Evolutionary conservation across 2,329 filamentous ascomycete genomes (phyloP).

Genomic region (Nemania abortiva): DNA sequence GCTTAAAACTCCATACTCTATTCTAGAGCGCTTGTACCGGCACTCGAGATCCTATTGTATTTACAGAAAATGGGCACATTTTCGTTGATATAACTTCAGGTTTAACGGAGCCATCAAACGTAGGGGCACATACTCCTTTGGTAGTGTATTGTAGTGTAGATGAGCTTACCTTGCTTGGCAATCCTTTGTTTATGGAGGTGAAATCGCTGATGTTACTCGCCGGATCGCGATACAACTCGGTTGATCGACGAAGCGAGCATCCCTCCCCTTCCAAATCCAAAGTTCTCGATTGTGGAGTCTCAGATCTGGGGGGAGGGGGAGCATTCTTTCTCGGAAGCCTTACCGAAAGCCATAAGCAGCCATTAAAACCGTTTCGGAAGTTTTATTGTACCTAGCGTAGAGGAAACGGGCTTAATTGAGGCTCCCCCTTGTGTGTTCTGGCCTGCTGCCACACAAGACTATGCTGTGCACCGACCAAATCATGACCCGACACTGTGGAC

Average conservation of each 20-base stretch:
- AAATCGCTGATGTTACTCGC: slow-evolving; percentile 24
- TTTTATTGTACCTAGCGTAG: slow-evolving; percentile 21
- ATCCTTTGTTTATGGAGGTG: slow-evolving; percentile 2
- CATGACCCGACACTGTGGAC: slow-evolving; percentile 46
- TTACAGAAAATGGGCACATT: background rate
- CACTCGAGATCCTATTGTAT: background rate
- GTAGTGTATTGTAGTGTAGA: background rate
- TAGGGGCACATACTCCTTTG: background rate
- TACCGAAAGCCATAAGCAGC: slow-evolving; percentile 51
- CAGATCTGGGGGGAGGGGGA: slow-evolving; percentile 24
- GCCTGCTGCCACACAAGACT: slow-evolving; percentile 39
- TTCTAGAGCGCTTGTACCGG: slow-evolving; percentile 3
- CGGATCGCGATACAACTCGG: slow-evolving; percentile 24
- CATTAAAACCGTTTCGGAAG: slow-evolving; percentile 46
- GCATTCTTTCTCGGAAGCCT: slow-evolving; percentile 43
- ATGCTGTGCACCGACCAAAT: slow-evolving; percentile 48
- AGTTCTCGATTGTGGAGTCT: slow-evolving; percentile 43
- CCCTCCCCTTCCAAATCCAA: slow-evolving; percentile 12
- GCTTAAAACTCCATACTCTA: background rate
- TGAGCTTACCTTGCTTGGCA: slow-evolving; percentile 17
- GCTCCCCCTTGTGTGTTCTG: slow-evolving; percentile 43
- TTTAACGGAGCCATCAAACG: background rate
- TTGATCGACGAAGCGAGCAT: slow-evolving; percentile 36
- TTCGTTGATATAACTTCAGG: background rate
- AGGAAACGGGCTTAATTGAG: slow-evolving; percentile 43